Evolutionary conservation across 2,329 filamentous ascomycete species (phyloP), one percentile per base, ranked within the genome.

Genomic region (Trichoderma koningiopsis): DNA sequence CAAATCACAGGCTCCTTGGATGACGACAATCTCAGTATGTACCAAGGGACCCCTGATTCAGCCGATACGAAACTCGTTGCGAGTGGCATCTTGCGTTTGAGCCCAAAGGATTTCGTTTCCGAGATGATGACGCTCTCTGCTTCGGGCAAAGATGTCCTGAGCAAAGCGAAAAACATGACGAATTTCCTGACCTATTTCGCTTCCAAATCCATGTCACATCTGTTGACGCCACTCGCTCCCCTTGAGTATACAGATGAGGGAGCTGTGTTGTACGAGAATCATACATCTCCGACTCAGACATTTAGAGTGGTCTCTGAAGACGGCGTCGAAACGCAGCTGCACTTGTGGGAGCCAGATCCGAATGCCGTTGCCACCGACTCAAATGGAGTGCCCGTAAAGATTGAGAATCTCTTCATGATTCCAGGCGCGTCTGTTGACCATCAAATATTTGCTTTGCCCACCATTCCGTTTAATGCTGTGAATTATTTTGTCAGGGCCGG

Each of bases 401-500:
- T 68, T 5, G 82, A 82, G 74, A 86, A 86, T 70, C 78, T 91
- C 6, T 83, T 91, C 70, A 84, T 91, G 81, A 82, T 91, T 56
- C 87, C 88, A 0, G 89, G 88, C 24, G 87, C 88, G 0, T 82
- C 86, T 1, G 88, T 91, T 0, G 86, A 90, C 75, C 86, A 91
- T 72, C 85, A 88, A 71, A 88, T 90, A 65, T 91, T 83, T 71
- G 84, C 88, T 0, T 80, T 89, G 33, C 88, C 88, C 2, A 90
- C 88, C 2, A 88, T 91, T 67, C 82, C 83, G n/a, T 85, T 84
- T 71, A 90, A 91, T 75, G 83, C 87, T 0, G 83, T 91, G 71
- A 87, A 90, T 74, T 89, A 89, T 78, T 87, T 91, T 75, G 86
- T 83, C 3, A 80, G 83, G 1, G 85, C 84, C 0, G 89, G 89